A percentile compares a stretch with the other conserved stretches of the same genome.
phyloP scores from a whole-genome alignment of 345 rosid genomes.

The Hypericum perforatum region DNA sequence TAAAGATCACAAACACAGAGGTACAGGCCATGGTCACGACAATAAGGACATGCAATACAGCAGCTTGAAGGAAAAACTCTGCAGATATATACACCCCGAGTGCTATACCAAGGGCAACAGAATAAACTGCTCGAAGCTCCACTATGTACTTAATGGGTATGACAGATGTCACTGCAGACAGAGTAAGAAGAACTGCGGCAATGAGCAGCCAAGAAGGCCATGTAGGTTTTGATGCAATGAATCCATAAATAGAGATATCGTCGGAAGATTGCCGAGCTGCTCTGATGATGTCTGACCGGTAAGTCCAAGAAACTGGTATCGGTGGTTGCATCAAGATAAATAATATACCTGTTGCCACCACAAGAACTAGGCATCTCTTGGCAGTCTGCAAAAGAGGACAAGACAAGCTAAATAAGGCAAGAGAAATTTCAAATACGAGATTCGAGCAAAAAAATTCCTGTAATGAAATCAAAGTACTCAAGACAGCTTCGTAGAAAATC shows the following conservation, averaged over 20 bases:
- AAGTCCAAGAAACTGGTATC: constrained; percentile 74
- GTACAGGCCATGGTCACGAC: constrained; percentile 79
- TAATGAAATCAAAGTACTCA: neutral
- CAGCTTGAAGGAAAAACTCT: constrained; percentile 93
- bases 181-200: constrained; percentile 65
- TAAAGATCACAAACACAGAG: constrained; percentile 83
- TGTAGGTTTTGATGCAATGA: constrained; percentile 86
- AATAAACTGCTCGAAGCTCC: constrained; percentile 72
- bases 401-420: neutral
- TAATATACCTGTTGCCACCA: constrained; percentile 81
- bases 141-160: constrained; percentile 83
- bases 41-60: constrained; percentile 74
- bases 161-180: constrained; percentile 77
- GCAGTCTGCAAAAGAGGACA: constrained; percentile 53
- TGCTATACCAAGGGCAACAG: constrained; percentile 77
- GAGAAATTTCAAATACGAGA: neutral
- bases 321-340: constrained; percentile 96
- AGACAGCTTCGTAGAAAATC: too few species aligned
- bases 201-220: constrained; percentile 99
- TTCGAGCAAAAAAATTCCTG: neutral
- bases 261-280: constrained; percentile 91
- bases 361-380: constrained; percentile 78
- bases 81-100: constrained; percentile 95
- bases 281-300: constrained; percentile 66
- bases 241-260: constrained; percentile 91